Evolutionary conservation across 2,329 filamentous ascomycete species (phyloP).

Genomic region (Rugonectria rugulosa): DNA sequence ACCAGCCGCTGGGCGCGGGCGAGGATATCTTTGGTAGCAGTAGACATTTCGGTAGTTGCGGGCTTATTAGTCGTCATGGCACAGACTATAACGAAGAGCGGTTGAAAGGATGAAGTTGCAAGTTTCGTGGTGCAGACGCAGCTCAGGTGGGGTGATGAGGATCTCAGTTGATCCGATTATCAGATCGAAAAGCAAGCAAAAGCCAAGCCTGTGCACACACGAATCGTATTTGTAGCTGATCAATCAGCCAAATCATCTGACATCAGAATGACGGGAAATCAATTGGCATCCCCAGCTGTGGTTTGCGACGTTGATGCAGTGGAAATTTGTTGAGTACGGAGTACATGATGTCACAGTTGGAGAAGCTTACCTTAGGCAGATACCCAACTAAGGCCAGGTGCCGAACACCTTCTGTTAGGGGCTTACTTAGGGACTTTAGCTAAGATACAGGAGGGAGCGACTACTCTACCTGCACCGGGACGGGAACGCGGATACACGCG

Average conservation of each 20-base stretch:
- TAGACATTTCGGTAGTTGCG: slow-evolving; percentile 62
- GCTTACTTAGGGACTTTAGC: too few species aligned
- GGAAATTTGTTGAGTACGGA: too few species aligned
- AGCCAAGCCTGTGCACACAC: neutral
- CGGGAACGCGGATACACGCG: too few species aligned
- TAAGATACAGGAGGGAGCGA: too few species aligned
- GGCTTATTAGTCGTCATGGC: slow-evolving; percentile 33
- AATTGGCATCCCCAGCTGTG: too few species aligned
- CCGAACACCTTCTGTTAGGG: too few species aligned
- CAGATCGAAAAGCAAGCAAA: neutral
- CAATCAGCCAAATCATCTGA: too few species aligned
- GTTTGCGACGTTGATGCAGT: too few species aligned
- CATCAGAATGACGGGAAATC: too few species aligned
- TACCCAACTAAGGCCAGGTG: too few species aligned
- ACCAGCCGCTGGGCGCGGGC: slow-evolving; percentile 87
- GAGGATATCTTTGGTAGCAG: slow-evolving; percentile 77
- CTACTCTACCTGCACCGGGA: too few species aligned
- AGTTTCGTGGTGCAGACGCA: neutral
- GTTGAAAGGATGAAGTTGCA: neutral
- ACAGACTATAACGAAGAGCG: neutral
- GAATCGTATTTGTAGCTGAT: neutral
- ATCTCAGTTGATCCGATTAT: neutral
- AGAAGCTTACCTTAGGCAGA: neutral
- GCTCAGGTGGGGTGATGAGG: neutral
- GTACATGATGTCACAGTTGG: slow-evolving; percentile 12